A percentile compares a stretch with the other conserved stretches of the same genome.
Evolutionary conservation across 208 protist genomes (phyloP).

Genomic region (Balamuthia mandrillaris): DNA sequence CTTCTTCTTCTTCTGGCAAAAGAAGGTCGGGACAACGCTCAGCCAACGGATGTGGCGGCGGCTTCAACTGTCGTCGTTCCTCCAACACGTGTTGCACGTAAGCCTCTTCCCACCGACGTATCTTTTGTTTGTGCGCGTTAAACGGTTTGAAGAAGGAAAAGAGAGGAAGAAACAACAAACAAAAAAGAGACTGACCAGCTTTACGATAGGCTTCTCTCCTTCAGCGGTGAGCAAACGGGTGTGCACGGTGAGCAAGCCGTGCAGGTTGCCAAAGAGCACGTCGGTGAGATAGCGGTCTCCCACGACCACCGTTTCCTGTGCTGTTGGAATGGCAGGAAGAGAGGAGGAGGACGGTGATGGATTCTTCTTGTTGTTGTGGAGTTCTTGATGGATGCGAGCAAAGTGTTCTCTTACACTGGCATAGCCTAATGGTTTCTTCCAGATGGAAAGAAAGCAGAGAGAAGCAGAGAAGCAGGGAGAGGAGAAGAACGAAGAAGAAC

Average conservation of each 20-base stretch:
- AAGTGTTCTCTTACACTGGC: slow-evolving; percentile 46
- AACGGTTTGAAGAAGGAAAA: too few species aligned
- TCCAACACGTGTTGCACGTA: neutral
- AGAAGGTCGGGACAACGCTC: neutral
- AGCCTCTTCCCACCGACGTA: neutral
- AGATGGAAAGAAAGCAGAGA: too few species aligned
- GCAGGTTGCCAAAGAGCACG: slow-evolving; percentile 58
- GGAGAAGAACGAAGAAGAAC: too few species aligned
- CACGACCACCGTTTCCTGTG: slow-evolving; percentile 39
- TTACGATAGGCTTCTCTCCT: slow-evolving; percentile 46
- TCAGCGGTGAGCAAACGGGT: slow-evolving; percentile 37
- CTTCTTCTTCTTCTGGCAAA: neutral
- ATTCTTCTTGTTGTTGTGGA: neutral
- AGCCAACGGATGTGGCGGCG: neutral
- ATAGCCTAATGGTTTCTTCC: too few species aligned
- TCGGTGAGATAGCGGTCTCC: slow-evolving; percentile 59
- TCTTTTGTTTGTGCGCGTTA: neutral
- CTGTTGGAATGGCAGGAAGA: too few species aligned
- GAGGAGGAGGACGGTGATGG: neutral
- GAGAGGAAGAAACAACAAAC: neutral
- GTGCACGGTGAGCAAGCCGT: slow-evolving; percentile 60
- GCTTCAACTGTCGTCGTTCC: neutral
- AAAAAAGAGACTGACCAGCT: neutral
- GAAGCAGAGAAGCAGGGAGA: too few species aligned
- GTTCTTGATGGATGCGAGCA: neutral